Base-by-base conservation (phyloP, 495 filamentous ascomycete genomes). In the Penicillium pancosmium region DNA sequence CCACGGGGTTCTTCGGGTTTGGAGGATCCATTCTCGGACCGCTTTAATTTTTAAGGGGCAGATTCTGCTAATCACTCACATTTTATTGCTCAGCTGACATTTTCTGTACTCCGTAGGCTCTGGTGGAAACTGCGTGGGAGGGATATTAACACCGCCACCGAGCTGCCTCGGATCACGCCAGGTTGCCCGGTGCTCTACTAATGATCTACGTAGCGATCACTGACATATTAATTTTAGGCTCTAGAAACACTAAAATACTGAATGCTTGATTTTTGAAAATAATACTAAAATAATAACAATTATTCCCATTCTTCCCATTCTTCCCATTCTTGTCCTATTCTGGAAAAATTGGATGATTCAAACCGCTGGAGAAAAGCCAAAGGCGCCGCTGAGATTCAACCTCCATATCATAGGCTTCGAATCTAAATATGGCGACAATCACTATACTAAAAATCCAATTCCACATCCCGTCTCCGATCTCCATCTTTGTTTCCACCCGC, bases 1-100 rank as follows among this genome's bases (percentile, higher is more conserved):
- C 46, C 46, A 48, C 46, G 46, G 46, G 19, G 46, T 48, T 48
- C 21, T 51, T 33, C 49, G 49, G 13, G 27, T 51, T 18, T 5
- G 4, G 23, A 5, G 49, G 49, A 35, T 18, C 49, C 27, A 51
- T 51, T 51, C n/a, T 51, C 49, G 49, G 27, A 5, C 49, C 49
- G 31, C 11, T 10, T 51, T 36, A 18, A 16, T 16, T 18, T 44
- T 44, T 18, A 13, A 6, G 40, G 40, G 15, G 40, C 12, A 6
- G 40, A 15, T 44, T 31, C 41, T 16, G 8, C 41, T 44, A 44
- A 44, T 44, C 16, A 18, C 15, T 18, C 41, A 16, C 41, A 18
- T 44, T 44, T 44, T 19, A 44, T 44, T 44, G 16, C 41, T 44
- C 41, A 19, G n/a, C 7, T 16, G 36, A 21, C n/a, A n/a, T 0